A percentile compares a stretch with the other conserved stretches of the same genome.
These are phyloP conservation scores for Chloris gayana DNA, from an alignment of 176 grass and related monocot species.

Conservation along the genomic window DNA sequence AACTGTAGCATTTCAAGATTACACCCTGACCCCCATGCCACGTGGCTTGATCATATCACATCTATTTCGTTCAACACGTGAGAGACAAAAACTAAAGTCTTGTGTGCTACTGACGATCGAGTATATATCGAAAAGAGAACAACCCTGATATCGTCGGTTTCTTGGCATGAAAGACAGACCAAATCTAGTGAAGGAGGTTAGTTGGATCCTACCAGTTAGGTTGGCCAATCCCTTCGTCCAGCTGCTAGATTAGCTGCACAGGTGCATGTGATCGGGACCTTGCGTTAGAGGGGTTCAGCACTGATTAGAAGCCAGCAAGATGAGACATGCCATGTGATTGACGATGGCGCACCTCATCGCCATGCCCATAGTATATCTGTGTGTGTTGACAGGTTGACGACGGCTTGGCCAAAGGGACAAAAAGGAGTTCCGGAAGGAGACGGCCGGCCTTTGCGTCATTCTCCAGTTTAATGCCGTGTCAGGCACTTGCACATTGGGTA, in stretches of 20 bases:
- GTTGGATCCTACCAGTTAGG: constrained; percentile 46
- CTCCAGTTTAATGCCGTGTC: background rate
- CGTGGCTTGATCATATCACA: background rate
- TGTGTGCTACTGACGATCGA: background rate
- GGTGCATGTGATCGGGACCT: background rate
- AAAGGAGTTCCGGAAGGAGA: background rate
- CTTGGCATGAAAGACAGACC: constrained; percentile 31
- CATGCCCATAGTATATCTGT: background rate
- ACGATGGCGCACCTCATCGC: background rate
- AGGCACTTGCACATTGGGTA: background rate
- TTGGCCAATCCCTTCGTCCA: constrained; percentile 13
- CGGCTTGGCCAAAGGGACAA: background rate
- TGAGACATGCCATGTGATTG: background rate
- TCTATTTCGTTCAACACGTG: background rate
- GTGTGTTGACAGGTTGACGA: background rate
- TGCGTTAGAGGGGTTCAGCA: background rate
- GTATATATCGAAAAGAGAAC: background rate
- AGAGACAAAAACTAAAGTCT: background rate
- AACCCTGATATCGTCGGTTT: background rate
- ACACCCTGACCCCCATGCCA: background rate
- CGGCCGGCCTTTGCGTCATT: background rate
- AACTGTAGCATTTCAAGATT: background rate
- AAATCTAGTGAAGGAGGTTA: constrained; percentile 39
- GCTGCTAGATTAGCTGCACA: constrained; percentile 11
- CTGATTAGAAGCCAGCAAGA: constrained; percentile 1